Evolutionary conservation across 768 basidiomycete species (phyloP), one percentile per base, ranked within the genome.

Genomic region (Mycena latifolia): DNA sequence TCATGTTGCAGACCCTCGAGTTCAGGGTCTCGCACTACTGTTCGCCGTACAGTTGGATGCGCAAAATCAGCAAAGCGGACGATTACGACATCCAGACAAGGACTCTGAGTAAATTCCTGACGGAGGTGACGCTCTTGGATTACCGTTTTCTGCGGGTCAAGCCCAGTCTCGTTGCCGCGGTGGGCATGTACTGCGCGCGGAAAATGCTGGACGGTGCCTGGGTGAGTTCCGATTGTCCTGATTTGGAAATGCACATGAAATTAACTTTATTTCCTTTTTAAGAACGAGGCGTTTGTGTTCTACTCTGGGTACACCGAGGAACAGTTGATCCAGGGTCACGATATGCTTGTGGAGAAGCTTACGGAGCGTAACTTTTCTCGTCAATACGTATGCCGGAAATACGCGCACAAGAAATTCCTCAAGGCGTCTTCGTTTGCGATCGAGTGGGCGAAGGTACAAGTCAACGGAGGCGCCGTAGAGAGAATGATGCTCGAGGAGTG

Each of bases 41-140:
- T 82, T 98, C 96, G 55, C 98, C 98, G 5, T 99, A 99, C 83
- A 95, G 93, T 77, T 99, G 98, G 97, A 96, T 99, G 86, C 89
- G 98, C 65, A 92, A 91, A 73, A 99, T 99, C 77, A 96, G 94
- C 86, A 98, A 96, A 78, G 97, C 98, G 37, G 98, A 99, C 81
- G 94, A 97, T 78, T 99, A 99, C 77, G 95, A 99, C 75, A 91
- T 99, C 74, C 97, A 98, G 77, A 99, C 98, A 17, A 85, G 98
- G 67, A 99, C 98, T 28, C 82, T 99, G 52, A 92, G 95, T 86
- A 99, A 99, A 80, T 99, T 98, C 85, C 80, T 99, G 76, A 95
- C 95, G 68, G 98, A 99, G 79, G 94, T 97, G 55, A 98, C 96
- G 18, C 84, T 99, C 55, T 81, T 99, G 63, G 98, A 99, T 75